Base-by-base conservation (phyloP, 1,139 yeast genomes). In the Kodamaea anthophila region DNA sequence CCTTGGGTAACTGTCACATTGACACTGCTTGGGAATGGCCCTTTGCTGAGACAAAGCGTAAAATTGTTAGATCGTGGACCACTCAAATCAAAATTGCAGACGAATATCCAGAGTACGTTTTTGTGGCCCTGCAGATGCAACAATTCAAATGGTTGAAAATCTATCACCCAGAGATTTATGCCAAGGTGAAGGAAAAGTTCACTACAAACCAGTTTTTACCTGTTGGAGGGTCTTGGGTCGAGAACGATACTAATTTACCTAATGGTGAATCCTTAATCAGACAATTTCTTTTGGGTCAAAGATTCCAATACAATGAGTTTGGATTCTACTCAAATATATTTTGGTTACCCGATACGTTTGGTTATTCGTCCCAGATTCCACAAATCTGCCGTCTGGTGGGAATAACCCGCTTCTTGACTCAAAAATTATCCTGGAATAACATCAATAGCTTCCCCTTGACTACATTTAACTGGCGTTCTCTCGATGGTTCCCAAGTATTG, bases 11-110 rank as follows among this genome's bases (percentile, higher is more conserved):
- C 51, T 91, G 97, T 53, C 98, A 91, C 55, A 91, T 91, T 45
- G 98, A 91, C 51, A 88, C 97, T 18, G 96, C 96, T 13, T 87
- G 96, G 96, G 66, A 84, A 38, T 91, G 98, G 98, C 97, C 96
- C 9, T 88, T 81, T 65, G 96, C 95, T 3, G 96, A 91, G 55
- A 86, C 97, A 1, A 80, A 82, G 44, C 72, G 96, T 37, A 87
- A 87, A 50, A 76, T 88, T 37, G 95, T 87, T 4, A 73, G 98
- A 41, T 86, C 96, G 4, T 91, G 97, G 97, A 80, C 96, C 1
- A 77, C 96, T 9, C 98, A 91, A 58, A 64, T 88, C 35, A 80
- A 86, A 34, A 59, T 91, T 35, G 75, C 93, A 43, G 91, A 87
- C 32, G 70, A 78, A 42, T 91, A 85, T 45, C 96, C 97, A 1